Percentiles rank a stretch among this genome's conserved stretches.
Evolutionary conservation across 1,284 basidiomycete species (phyloP).

Genomic region (Ceratobasidium sp.): DNA sequence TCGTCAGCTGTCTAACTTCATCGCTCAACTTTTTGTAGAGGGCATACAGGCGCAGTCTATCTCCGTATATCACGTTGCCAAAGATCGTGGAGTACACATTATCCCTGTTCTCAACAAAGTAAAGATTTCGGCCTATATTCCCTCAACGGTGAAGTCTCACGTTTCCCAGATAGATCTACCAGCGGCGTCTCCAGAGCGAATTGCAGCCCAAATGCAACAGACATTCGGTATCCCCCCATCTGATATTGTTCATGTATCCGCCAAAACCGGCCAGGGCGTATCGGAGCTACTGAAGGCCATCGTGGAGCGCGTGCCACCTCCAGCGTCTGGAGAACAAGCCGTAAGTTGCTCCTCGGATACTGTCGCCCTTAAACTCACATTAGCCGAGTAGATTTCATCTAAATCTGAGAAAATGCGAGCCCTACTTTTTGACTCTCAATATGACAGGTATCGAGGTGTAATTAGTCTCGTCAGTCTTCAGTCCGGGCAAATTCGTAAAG

Average conservation of each 20-base stretch:
- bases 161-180: slow-evolving; percentile 83
- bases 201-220: slow-evolving; percentile 83
- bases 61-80: slow-evolving; percentile 92
- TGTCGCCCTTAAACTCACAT: slow-evolving; percentile 42
- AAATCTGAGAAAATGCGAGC: slow-evolving; percentile 70
- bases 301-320: slow-evolving; percentile 85
- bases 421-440: slow-evolving; percentile 94
- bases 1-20: background rate
- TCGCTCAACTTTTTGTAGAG: slow-evolving; percentile 59
- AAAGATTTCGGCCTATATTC: slow-evolving; percentile 51
- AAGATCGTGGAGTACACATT: slow-evolving; percentile 84
- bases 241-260: slow-evolving; percentile 85
- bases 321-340: slow-evolving; percentile 61
- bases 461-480: slow-evolving; percentile 89
- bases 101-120: slow-evolving; percentile 97
- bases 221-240: slow-evolving; percentile 83
- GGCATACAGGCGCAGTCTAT: slow-evolving; percentile 98
- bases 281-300: slow-evolving; percentile 84
- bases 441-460: slow-evolving; percentile 96
- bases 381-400: slow-evolving; percentile 47
- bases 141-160: slow-evolving; percentile 34
- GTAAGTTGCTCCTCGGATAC: background rate
- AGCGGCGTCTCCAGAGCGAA: slow-evolving; percentile 83
- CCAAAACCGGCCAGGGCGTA: slow-evolving; percentile 83
- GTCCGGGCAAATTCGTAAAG: slow-evolving; percentile 67